phyloP scores from a whole-genome alignment of 257 asterid species.

The Solanum medicagineum region DNA sequence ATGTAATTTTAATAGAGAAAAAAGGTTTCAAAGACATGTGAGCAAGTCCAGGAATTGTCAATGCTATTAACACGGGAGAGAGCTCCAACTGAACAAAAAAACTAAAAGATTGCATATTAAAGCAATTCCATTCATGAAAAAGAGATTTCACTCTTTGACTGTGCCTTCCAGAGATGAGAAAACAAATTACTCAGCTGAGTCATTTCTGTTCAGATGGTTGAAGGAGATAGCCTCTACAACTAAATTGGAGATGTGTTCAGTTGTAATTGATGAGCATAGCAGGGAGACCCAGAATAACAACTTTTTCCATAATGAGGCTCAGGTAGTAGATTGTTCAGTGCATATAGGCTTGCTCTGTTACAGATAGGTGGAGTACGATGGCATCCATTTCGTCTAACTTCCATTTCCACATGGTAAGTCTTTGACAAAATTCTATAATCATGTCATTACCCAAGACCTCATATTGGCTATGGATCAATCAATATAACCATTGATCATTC shows the following conservation, averaged over 20 bases:
- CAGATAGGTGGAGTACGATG: conserved; percentile 83
- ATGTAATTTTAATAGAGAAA: not conserved
- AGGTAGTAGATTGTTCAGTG: conserved; percentile 67
- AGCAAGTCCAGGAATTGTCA: not conserved
- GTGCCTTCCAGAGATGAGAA: conserved; percentile 14
- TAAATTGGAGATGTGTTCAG: conserved; percentile 61
- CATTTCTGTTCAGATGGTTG: conserved; percentile 81
- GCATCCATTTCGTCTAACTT: conserved; percentile 65
- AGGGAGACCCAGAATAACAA: conserved; percentile 28
- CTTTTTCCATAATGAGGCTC: conserved; percentile 56
- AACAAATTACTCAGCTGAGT: conserved; percentile 23
- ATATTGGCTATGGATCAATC: too few species aligned
- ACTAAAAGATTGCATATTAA: conserved; percentile 39
- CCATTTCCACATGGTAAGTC: conserved; percentile 51
- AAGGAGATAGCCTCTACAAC: conserved; percentile 62
- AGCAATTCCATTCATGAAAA: conserved; percentile 80
- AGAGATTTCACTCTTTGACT: conserved; percentile 18
- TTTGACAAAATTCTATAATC: conserved; percentile 1
- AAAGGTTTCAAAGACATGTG: not conserved
- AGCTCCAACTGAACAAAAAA: too few species aligned
- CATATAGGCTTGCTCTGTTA: conserved; percentile 65
- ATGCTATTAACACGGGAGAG: too few species aligned
- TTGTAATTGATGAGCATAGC: conserved; percentile 69
- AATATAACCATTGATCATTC: too few species aligned
- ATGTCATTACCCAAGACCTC: not conserved